Evolutionary conservation across 192 early-diverging fungal genomes (phyloP), one percentile per base, ranked within the genome.

Genomic region (Backusella liffmaniae): DNA sequence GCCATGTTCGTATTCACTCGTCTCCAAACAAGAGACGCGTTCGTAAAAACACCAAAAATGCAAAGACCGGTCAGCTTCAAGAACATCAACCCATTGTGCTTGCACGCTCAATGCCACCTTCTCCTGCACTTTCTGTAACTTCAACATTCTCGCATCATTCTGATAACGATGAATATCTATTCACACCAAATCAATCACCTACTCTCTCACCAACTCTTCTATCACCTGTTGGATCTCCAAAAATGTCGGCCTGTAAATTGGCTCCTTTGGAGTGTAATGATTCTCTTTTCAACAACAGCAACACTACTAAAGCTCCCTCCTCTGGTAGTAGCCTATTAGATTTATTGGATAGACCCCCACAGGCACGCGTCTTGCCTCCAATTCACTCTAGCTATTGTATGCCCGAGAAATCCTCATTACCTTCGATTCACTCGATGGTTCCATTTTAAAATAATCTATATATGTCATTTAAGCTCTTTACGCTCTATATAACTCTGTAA

Each of bases 1-100:
- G 87, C 29, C 87, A 88, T 73, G 80, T 83, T 76, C 83, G 87
- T 21, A 88, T 88, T 76, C 87, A 88, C 71, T 79, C 82, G 32
- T 73, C 75, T 42, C 84, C 82, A 49, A 81, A 72, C 59, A 77
- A 81, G 44, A 81, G 75, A 68, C 79, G 81, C 44, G 82, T 81
- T 12, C 79, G 85, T 16, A 76, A 80, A 67, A 67, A 26, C 13
- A 72, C 26, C 21, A 72, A 72, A 16, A 62, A 21, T 9, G 23
- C 26, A 42, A 59, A 46, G 56, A 4, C 56, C 8, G 56, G 56
- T 12, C 56, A 62, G 12, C 56, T 62, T 16, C 23, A 32, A 49
- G 36, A 70, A 42, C 21, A 23, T 26, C 67, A 36, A 23, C 68
- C 68, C 13, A 70, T 70, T 41, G 37, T 42, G 21, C 36, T 70